These are phyloP conservation scores for Cyclotella kingstonii DNA, from an alignment of 108 stramenopile genomes.

Conservation along the genomic window DNA sequence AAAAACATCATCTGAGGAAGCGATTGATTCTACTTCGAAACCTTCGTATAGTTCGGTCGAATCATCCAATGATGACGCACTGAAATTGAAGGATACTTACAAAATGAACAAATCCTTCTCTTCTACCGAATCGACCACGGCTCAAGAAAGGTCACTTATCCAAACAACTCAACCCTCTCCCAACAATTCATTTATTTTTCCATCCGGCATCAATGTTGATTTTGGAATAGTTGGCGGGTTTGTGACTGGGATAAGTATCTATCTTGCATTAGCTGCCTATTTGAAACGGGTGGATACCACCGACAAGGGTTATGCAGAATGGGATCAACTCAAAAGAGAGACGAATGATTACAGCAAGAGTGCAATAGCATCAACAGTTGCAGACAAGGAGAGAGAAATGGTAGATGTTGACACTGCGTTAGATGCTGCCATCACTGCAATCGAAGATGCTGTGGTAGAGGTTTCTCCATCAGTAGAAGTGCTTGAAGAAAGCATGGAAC, in stretches of 20 bases:
- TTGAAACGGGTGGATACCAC: constrained; percentile 12
- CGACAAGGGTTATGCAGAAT: constrained; percentile 10
- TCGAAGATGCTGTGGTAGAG: constrained; percentile 1
- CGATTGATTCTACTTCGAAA: too few relatives aligned
- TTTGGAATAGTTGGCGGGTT: constrained; percentile 3
- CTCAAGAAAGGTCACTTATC: constrained; percentile 1
- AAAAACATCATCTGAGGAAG: too few relatives aligned
- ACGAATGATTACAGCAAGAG: too few relatives aligned
- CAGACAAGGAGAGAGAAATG: background rate
- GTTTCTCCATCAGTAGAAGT: too few relatives aligned
- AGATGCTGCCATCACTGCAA: constrained; percentile 2
- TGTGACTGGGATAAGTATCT: background rate
- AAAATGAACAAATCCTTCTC: background rate
- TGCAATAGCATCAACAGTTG: too few relatives aligned
- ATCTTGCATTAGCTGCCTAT: constrained; percentile 10
- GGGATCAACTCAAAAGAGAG: constrained; percentile 8
- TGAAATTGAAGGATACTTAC: background rate
- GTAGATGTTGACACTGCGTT: background rate
- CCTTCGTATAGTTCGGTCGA: too few relatives aligned
- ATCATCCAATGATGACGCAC: too few relatives aligned
- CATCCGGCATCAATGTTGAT: background rate
- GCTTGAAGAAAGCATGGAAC: too few relatives aligned
- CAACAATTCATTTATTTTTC: background rate
- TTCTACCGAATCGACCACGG: background rate
- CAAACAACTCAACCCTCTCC: constrained; percentile 10